Evolutionary conservation across 2,329 filamentous ascomycete species (phyloP), one percentile per base, ranked within the genome.

Genomic region (Aspergillus costaricaensis): DNA sequence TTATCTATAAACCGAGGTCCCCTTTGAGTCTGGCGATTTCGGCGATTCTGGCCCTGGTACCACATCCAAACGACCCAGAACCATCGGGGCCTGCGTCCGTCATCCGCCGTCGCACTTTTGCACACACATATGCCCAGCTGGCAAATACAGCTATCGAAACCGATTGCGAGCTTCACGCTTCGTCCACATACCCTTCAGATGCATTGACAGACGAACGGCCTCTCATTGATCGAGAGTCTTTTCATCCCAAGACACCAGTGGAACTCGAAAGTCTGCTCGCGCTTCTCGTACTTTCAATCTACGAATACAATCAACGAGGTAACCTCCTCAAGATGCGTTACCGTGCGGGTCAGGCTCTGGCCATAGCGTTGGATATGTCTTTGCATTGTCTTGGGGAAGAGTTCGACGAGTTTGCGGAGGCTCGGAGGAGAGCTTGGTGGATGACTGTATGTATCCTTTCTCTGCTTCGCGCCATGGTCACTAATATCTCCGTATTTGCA

Each of bases 241-340:
- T 81, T 25, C 79, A 81, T 62, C 70, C 75, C 25, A 68, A 65
- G 17, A 70, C 74, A 2, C 78, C 79, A 1, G 72, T 77, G 32
- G 78, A 79, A 55, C 65, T 79, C 5, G 79, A 81, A 62, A 68
- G 69, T 41, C 68, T 81, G 32, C 67, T 80, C 23, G 75, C 79
- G 4, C 62, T 80, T 17, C 65, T 79, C 27, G 62, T 80, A 27
- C 71, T 81, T n/a, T 78, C 76, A 21, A 71, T 79, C 9, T 81
- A 81, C 58, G 79, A 81, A 61, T 81, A 81, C 63, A 70, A 74
- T 3, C 78, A 81, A 60, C 71, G 79, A 25, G 79, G 79, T 4
- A 81, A 81, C 58, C 66, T 80, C 19, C 66, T 75, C 7, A 81
- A 80, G 61, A 81, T 81, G 79, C 75, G 77, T 36, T 77, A 77